Evolutionary conservation across 1,284 basidiomycete genomes (phyloP).

Genomic region (Cystobasidium slooffiae): DNA sequence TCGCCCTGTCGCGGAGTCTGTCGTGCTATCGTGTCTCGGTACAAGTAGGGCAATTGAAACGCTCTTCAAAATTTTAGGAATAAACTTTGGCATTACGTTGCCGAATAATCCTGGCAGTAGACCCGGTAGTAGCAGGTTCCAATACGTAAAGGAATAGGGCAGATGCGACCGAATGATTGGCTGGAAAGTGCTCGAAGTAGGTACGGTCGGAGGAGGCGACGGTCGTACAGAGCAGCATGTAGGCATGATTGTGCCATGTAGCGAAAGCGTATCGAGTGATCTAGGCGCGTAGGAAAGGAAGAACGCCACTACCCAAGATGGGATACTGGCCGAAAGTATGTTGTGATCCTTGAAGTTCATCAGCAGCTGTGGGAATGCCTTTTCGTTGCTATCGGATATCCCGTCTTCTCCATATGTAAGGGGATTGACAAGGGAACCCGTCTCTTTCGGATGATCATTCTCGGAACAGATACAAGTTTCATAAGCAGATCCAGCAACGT

Average conservation of each 20-base stretch:
- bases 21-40: too few relatives aligned
- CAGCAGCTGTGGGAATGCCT: constrained; percentile 4
- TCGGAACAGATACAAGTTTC: constrained; percentile 14
- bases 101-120: not conserved
- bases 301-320: constrained; percentile 29
- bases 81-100: too few relatives aligned
- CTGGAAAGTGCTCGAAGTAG: not conserved
- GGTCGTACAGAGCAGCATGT: constrained; percentile 2
- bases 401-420: too few relatives aligned
- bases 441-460: not conserved
- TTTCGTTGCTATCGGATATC: too few relatives aligned
- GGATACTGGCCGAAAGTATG: constrained; percentile 28
- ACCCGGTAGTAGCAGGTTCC: not conserved
- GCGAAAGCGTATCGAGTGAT: constrained; percentile 16
- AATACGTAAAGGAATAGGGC: not conserved
- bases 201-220: not conserved
- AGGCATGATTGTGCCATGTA: constrained; percentile 26
- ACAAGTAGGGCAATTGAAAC: too few relatives aligned
- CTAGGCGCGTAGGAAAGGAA: constrained; percentile 11
- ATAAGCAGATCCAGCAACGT: constrained; percentile 19
- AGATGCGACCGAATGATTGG: too few relatives aligned
- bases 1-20: too few relatives aligned
- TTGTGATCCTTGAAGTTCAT: constrained; percentile 8
- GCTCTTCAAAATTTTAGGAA: too few relatives aligned
- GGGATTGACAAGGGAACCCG: too few relatives aligned